Evolutionary conservation across 352 stramenopile species (phyloP).

Genomic region (Aphanomyces euteiches): DNA sequence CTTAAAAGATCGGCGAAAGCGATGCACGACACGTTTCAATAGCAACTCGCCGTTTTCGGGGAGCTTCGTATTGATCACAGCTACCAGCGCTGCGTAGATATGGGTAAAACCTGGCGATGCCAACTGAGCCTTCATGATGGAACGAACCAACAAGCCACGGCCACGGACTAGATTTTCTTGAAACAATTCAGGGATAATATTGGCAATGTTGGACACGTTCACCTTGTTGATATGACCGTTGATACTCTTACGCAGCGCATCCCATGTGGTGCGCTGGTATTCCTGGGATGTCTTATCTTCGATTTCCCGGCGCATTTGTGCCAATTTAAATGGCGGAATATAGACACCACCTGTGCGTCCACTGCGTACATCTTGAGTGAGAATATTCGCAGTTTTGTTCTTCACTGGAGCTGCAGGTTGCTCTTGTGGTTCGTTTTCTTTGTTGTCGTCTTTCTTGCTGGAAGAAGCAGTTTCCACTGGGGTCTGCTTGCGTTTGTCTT

Average conservation of each 20-base stretch:
- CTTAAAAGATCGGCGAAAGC: conserved; percentile 95
- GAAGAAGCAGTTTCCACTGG: not conserved
- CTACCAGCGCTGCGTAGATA: conserved; percentile 95
- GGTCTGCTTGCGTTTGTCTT: not conserved
- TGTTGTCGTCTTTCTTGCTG: conserved; percentile 9
- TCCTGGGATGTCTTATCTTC: conserved; percentile 61
- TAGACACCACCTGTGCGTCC: conserved; percentile 89
- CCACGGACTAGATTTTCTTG: conserved; percentile 96
- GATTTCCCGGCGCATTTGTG: conserved; percentile 57
- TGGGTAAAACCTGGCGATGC: conserved; percentile 95
- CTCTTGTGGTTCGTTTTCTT: conserved; percentile 19
- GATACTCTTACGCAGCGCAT: conserved; percentile 95
- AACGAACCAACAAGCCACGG: conserved; percentile 90
- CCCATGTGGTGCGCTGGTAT: conserved; percentile 93
- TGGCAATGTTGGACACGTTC: conserved; percentile 91
- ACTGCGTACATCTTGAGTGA: conserved; percentile 41
- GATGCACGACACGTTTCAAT: conserved; percentile 90
- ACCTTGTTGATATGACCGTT: conserved; percentile 99
- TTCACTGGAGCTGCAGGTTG: conserved; percentile 30
- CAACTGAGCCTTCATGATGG: conserved; percentile 95
- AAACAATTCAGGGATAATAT: conserved; percentile 95
- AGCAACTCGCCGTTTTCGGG: conserved; percentile 96
- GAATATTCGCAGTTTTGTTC: conserved; percentile 33
- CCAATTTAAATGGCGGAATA: conserved; percentile 90
- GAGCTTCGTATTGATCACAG: conserved; percentile 99